phyloP scores from a whole-genome alignment of 1,284 basidiomycete genomes.

The Erythrobasidium hasegawianum region DNA sequence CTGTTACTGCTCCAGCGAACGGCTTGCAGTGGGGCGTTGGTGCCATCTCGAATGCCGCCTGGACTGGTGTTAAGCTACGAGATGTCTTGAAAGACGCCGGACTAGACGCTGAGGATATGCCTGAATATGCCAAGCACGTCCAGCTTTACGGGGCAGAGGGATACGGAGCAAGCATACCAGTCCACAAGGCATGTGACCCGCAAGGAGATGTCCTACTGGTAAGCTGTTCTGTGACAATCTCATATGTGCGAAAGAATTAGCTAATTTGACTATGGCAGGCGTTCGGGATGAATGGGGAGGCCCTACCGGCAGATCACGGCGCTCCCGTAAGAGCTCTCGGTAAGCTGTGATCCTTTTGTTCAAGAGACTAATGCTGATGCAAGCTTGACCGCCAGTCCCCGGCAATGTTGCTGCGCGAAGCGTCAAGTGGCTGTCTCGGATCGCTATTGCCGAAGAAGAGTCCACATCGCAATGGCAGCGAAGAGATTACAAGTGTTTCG shows the following conservation, averaged over 20 bases:
- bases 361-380: too few species aligned
- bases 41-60: constrained; percentile 32
- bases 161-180: constrained; percentile 30
- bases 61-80: constrained; percentile 23
- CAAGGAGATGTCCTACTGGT: constrained; percentile 20
- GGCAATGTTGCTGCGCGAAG: constrained; percentile 30
- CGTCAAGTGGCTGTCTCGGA: constrained; percentile 29
- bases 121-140: constrained; percentile 26
- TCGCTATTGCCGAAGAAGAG: constrained; percentile 24
- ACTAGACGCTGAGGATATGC: constrained; percentile 18
- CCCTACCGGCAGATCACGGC: constrained; percentile 27
- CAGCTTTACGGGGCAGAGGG: constrained; percentile 31
- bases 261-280: constrained; percentile 1
- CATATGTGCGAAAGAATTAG: not conserved
- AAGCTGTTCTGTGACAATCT: not conserved
- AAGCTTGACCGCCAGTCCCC: constrained; percentile 2
- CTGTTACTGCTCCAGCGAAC: constrained; percentile 5
- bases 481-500: constrained; percentile 30
- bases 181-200: constrained; percentile 32
- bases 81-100: constrained; percentile 27
- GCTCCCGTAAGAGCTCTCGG: constrained; percentile 30
- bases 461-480: constrained; percentile 32
- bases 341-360: not conserved
- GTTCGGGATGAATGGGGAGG: constrained; percentile 26
- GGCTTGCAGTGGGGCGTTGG: constrained; percentile 33